phyloP scores from a whole-genome alignment of 1,284 basidiomycete species.

The Thelephora terrestris region DNA sequence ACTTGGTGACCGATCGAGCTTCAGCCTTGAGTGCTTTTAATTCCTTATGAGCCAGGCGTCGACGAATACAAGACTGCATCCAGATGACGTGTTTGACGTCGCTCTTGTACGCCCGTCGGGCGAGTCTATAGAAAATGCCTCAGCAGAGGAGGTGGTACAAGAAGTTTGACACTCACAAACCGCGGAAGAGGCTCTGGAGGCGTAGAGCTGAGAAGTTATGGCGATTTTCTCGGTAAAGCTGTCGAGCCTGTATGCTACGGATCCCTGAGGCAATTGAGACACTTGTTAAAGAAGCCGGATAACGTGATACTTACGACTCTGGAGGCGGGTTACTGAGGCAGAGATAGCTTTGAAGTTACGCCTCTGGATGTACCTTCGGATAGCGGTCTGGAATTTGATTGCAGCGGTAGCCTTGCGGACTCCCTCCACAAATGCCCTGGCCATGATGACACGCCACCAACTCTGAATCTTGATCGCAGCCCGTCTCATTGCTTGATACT shows the following conservation, averaged over 20 bases:
- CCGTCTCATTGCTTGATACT: constrained; percentile 63
- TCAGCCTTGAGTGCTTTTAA: constrained; percentile 80
- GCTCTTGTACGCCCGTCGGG: constrained; percentile 49
- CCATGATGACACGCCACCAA: constrained; percentile 86
- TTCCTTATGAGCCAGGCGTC: constrained; percentile 80
- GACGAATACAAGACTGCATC: constrained; percentile 88
- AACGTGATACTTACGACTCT: constrained; percentile 65
- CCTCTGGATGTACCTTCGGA: constrained; percentile 69
- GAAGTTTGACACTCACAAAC: constrained; percentile 50
- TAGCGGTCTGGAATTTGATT: constrained; percentile 64
- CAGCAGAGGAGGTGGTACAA: constrained; percentile 9
- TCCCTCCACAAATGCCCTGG: constrained; percentile 59
- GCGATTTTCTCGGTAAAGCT: constrained; percentile 51
- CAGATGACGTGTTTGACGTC: constrained; percentile 75
- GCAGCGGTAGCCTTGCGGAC: constrained; percentile 73
- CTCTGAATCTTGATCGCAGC: constrained; percentile 85
- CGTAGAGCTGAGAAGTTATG: constrained; percentile 59
- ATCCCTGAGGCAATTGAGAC: constrained; percentile 39
- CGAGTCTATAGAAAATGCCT: constrained; percentile 36
- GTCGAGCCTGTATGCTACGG: constrained; percentile 74
- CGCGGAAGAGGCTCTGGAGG: constrained; percentile 83
- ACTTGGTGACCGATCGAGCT: constrained; percentile 94
- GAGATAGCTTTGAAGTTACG: constrained; percentile 59
- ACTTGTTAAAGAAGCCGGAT: background rate
- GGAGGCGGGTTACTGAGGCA: constrained; percentile 62